phyloP scores from a whole-genome alignment of 2,329 filamentous ascomycete species.

The Paraphaeosphaeria minitans region DNA sequence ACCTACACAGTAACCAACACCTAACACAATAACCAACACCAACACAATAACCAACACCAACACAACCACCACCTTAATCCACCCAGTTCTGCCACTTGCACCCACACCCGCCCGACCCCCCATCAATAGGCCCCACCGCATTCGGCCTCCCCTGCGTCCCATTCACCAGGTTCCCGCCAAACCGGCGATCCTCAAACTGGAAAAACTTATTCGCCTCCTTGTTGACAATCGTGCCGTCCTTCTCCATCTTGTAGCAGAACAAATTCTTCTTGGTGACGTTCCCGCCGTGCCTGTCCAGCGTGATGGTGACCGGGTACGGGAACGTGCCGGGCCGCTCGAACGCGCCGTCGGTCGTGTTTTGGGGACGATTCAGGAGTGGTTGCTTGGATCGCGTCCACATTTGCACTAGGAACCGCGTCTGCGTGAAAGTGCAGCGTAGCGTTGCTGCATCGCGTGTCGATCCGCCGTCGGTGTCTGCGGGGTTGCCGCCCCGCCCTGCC shows the following conservation, averaged over 20 bases:
- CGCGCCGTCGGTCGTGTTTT: constrained; percentile 47
- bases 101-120: constrained; percentile 63
- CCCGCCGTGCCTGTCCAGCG: constrained; percentile 65
- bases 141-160: constrained; percentile 52
- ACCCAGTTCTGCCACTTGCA: constrained; percentile 65
- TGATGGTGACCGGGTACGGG: constrained; percentile 65
- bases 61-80: constrained; percentile 4
- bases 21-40: not conserved
- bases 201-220: constrained; percentile 50
- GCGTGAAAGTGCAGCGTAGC: constrained; percentile 62
- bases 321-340: constrained; percentile 62
- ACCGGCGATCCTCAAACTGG: constrained; percentile 58
- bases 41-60: not conserved
- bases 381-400: constrained; percentile 63
- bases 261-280: constrained; percentile 59
- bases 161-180: constrained; percentile 59
- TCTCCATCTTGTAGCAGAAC: constrained; percentile 64
- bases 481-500: constrained; percentile 44
- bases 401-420: constrained; percentile 65
- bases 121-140: constrained; percentile 58
- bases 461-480: constrained; percentile 58
- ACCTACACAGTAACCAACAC: not conserved
- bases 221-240: constrained; percentile 50
- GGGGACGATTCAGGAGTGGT: constrained; percentile 35
- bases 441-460: constrained; percentile 52